phyloP scores from a whole-genome alignment of 2,329 filamentous ascomycete genomes.

The Coniochaeta sp. region DNA sequence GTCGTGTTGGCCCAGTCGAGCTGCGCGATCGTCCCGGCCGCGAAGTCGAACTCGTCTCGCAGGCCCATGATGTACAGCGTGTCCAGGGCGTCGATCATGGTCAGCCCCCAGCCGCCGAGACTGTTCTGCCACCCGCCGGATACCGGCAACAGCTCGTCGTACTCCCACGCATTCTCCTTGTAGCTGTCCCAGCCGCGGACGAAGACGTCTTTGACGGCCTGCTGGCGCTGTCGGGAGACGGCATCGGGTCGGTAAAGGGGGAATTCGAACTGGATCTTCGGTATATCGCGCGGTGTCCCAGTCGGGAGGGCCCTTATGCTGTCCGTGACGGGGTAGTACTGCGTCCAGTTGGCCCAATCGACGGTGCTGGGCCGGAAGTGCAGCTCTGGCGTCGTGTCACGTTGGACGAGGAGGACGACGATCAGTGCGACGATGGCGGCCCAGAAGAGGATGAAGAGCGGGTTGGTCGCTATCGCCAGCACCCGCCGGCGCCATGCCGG shows the following conservation, averaged over 20 bases:
- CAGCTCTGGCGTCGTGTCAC: background rate
- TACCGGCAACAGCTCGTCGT: slow-evolving; percentile 47
- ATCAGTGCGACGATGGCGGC: background rate
- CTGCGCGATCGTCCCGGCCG: slow-evolving; percentile 36
- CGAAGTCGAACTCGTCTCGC: slow-evolving; percentile 43
- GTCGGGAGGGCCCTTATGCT: slow-evolving; percentile 20
- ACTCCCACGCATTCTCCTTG: slow-evolving; percentile 43
- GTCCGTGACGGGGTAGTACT: slow-evolving; percentile 9
- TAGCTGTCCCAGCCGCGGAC: slow-evolving; percentile 42
- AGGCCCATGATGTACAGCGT: slow-evolving; percentile 52
- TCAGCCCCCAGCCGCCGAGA: slow-evolving; percentile 49
- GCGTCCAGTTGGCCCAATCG: background rate
- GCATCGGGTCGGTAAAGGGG: slow-evolving; percentile 15
- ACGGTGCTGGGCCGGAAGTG: slow-evolving; percentile 1
- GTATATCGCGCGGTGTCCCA: slow-evolving; percentile 19
- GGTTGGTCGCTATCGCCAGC: background rate
- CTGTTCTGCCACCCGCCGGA: slow-evolving; percentile 36
- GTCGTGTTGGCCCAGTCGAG: slow-evolving; percentile 46
- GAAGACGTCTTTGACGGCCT: slow-evolving; percentile 29
- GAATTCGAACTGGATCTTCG: slow-evolving; percentile 35
- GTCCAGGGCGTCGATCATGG: slow-evolving; percentile 50
- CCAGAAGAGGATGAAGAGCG: background rate
- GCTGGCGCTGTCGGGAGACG: slow-evolving; percentile 21
- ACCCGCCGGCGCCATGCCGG: background rate
- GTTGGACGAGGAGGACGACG: background rate